Evolutionary conservation across 306 rosid species (phyloP).

Genomic region (Hippophae gyantsensis): DNA sequence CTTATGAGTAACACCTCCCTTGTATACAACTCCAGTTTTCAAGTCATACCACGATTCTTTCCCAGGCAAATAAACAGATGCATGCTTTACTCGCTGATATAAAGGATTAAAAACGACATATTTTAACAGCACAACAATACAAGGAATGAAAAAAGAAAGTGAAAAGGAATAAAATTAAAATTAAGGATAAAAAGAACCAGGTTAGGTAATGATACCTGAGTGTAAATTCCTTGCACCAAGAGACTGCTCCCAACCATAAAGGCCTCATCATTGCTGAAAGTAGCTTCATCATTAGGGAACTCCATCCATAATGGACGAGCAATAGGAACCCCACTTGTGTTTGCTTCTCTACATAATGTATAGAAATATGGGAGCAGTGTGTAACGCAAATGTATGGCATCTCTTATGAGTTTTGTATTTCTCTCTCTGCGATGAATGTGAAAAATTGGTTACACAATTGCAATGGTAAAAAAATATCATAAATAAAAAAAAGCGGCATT

Average conservation of each 20-base stretch:
- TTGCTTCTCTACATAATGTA: constrained; percentile 89
- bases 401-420: constrained; percentile 66
- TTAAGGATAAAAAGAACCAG: neutral
- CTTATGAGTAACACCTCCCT: constrained; percentile 71
- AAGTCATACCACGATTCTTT: constrained; percentile 79
- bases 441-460: constrained; percentile 14
- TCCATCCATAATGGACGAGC: constrained; percentile 97
- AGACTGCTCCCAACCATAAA: constrained; percentile 87
- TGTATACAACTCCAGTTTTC: constrained; percentile 58
- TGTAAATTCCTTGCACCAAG: constrained; percentile 89
- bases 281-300: constrained; percentile 84
- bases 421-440: constrained; percentile 53
- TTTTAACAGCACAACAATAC: constrained; percentile 7
- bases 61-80: constrained; percentile 84
- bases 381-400: constrained; percentile 77
- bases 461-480: neutral
- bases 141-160: constrained; percentile 1
- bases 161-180: neutral
- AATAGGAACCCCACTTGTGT: constrained; percentile 75
- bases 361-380: constrained; percentile 80
- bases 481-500: neutral
- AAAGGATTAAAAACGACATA: neutral
- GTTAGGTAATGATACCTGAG: constrained; percentile 44
- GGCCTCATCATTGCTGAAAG: constrained; percentile 89
- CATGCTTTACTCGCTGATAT: constrained; percentile 57